Base-by-base conservation (phyloP, 768 basidiomycete genomes). In the Termitomyces sp. region DNA sequence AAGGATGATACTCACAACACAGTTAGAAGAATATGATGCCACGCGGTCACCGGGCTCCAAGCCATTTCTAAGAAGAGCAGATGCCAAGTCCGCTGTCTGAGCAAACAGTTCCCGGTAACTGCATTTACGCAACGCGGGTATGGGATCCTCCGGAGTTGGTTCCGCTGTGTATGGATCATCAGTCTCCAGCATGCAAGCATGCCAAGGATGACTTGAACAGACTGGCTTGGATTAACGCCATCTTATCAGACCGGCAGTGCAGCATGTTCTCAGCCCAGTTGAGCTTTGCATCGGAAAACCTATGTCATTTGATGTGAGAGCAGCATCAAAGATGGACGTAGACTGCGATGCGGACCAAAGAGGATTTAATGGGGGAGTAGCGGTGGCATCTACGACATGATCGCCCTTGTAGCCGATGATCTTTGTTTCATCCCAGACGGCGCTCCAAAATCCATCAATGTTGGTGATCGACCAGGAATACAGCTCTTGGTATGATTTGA, bases 251-350 rank as follows among this genome's bases (percentile, higher is more conserved):
- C 58, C 85, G 81, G 66, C 75, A 78, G 30, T 73, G 71, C 38
- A 91, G 73, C 81, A 91, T 86, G 64, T 91, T 91, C 73, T 92
- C 88, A 21, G 90, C 87, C 84, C 86, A 91, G 65, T 91, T 91
- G 46, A 91, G 69, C 33, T 69, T 74, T 3, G 89, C 84, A 50
- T 81, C 78, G 28, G 70, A 63, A 70, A 91, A 78, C 77, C 76
- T 78, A 63, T 44, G n/a, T 41, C 47, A 38, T 53, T 45, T 63
- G 43, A 60, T 53, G 49, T 63, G 43, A 60, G 56, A 40, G 40
- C 28, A 19, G 41, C 54, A 43, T 19, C 43, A 61, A 26, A 56
- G 45, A 51, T 46, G 41, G 28, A 51, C 12, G 42, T 42, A 44
- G 54, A 40, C 53, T 48, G 33, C 56, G 33, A 48, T n/a, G 45